These are phyloP conservation scores for Paraconiothyrium brasiliense DNA, from an alignment of 2,329 filamentous ascomycete species.

Conservation along the genomic window DNA sequence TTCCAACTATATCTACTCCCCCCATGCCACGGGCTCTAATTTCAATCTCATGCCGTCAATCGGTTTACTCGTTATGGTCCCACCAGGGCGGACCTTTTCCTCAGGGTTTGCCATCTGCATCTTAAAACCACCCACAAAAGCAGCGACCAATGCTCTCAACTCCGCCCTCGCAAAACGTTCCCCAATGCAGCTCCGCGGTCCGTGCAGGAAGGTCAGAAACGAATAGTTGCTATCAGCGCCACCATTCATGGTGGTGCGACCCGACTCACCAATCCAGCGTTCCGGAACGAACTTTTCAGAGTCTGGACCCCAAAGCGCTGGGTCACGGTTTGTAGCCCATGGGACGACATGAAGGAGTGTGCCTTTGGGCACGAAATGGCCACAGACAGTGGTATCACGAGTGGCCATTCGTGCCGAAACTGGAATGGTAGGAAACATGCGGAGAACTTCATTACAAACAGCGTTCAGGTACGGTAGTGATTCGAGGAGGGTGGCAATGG, in stretches of 20 bases:
- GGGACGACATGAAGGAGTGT: slow-evolving; percentile 52
- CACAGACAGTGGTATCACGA: slow-evolving; percentile 44
- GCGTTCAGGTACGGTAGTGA: slow-evolving; percentile 57
- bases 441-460: slow-evolving; percentile 56
- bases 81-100: slow-evolving; percentile 41
- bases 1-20: neutral
- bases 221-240: slow-evolving; percentile 51
- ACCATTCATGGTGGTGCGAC: slow-evolving; percentile 52
- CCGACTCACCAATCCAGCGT: slow-evolving; percentile 55
- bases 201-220: slow-evolving; percentile 56
- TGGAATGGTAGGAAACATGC: slow-evolving; percentile 52
- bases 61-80: slow-evolving; percentile 51
- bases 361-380: slow-evolving; percentile 50
- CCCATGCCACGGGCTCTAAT: slow-evolving; percentile 37
- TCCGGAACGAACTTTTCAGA: slow-evolving; percentile 55
- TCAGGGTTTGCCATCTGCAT: slow-evolving; percentile 45
- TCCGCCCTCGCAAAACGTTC: slow-evolving; percentile 51
- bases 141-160: slow-evolving; percentile 47
- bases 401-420: slow-evolving; percentile 42
- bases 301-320: slow-evolving; percentile 54
- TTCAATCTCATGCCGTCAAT: slow-evolving; percentile 49
- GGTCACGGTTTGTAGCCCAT: slow-evolving; percentile 55
- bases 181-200: slow-evolving; percentile 52
- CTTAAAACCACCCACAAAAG: slow-evolving; percentile 46
- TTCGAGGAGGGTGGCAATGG: slow-evolving; percentile 53